Base-by-base conservation (phyloP, 371 early-diverging fungal species). In the Apophysomyces elegans region DNA sequence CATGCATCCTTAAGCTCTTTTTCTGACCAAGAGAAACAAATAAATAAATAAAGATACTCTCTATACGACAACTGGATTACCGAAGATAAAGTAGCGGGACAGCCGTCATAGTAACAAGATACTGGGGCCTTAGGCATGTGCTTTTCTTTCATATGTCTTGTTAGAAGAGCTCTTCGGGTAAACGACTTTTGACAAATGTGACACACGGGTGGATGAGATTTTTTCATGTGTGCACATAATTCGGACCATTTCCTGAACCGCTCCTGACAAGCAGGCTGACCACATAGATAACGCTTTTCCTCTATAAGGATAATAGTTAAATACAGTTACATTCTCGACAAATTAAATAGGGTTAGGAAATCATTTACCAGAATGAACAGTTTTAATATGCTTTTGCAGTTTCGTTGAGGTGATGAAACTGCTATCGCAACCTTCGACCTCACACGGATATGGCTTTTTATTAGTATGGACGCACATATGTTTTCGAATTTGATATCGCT, bases 221-320 rank as follows among this genome's bases (percentile, higher is more conserved):
- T 46, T 11, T 74, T 77, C 14, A 82, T 72, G 64, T 91, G 92
- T 21, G 74, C 69, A 56, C 87, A 86, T 0, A 91, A 74, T n/a
- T 81, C 69, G 0, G 87, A 71, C 90, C 89, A 90, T 66, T 87
- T 88, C 2, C 62, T 36, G 66, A 89, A 90, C 37, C 56, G 45
- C 0, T 47, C 66, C 0, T 61, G 64, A 68, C 92, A 91, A 16
- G 66, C 77, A 13, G 64, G 62, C 13, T 77, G 61, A 4, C 78
- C 79, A 63, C 92, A 91, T 1, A 71, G 65, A 68, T 90, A 89
- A n/a, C 81, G 71, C 2, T 72, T 44, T 7, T 76, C 74, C n/a
- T 80, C 81, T 80, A 73, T 5, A 44, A 13, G 43, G n/a, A 59
- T 26, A 32, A 62, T 61, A 37, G 46, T 21, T 18, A 35, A 35